Conservation (phyloP, 345 rosid species). For the Hibiscus syriacus region DNA sequence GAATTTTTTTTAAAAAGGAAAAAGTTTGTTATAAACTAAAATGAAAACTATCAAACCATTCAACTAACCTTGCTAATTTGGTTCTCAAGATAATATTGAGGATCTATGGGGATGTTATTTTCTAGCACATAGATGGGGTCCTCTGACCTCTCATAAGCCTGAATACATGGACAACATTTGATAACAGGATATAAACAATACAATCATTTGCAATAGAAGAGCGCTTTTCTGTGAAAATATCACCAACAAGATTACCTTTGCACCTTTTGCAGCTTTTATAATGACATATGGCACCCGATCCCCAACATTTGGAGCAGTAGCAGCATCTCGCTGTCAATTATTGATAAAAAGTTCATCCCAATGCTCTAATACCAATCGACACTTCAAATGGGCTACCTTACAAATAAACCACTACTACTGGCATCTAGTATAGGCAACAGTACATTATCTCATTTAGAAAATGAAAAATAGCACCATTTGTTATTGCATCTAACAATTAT, state of each 20-base stretch:
- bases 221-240: neutral
- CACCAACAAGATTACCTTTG: constrained; percentile 49
- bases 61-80: constrained; percentile 85
- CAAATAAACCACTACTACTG: neutral
- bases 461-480: no score
- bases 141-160: constrained; percentile 96
- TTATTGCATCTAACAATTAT: neutral
- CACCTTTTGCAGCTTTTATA: constrained; percentile 90
- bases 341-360: constrained; percentile 12
- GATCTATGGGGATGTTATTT: constrained; percentile 91
- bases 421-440: neutral
- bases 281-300: constrained; percentile 97
- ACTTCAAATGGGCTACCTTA: neutral
- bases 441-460: neutral
- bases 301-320: constrained; percentile 98
- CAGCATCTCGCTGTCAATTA: constrained; percentile 82
- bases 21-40: neutral
- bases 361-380: constrained; percentile 10
- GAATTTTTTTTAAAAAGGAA: constrained; percentile 10
- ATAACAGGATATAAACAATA: neutral
- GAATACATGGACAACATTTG: constrained; percentile 9
- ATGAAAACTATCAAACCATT: neutral
- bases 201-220: neutral
- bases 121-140: constrained; percentile 92
- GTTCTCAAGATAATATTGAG: constrained; percentile 86